Evolutionary conservation across 2,329 filamentous ascomycete genomes (phyloP).

Genomic region (Herpotrichia juniperi): DNA sequence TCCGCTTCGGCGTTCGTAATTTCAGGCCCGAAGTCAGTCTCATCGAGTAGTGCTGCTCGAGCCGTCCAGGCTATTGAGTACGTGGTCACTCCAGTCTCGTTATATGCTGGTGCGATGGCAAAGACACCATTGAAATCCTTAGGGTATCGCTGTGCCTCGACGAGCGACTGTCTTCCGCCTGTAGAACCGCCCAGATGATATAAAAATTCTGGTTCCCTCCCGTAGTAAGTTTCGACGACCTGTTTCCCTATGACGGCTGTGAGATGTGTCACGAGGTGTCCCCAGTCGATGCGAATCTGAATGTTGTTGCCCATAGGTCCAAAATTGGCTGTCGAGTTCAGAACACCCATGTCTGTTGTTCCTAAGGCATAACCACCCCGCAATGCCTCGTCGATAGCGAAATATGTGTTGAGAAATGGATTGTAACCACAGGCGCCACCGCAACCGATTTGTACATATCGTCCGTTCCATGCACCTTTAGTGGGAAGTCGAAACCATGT

Average conservation of each 20-base stretch:
- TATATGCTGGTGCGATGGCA: background rate
- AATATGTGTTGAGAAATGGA: background rate
- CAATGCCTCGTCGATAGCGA: background rate
- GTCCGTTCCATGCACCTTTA: background rate
- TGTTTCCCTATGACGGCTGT: background rate
- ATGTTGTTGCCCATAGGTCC: background rate
- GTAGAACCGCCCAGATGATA: background rate
- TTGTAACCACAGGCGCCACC: background rate
- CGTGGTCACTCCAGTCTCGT: background rate
- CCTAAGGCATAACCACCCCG: background rate
- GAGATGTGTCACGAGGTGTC: background rate
- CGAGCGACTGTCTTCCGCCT: background rate
- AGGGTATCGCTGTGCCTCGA: background rate
- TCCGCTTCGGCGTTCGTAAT: background rate
- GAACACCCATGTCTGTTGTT: background rate
- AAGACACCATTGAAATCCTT: background rate
- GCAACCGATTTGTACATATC: slow-evolving; percentile 1
- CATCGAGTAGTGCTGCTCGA: slow-evolving; percentile 5
- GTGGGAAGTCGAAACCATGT: background rate
- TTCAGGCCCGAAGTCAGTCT: background rate
- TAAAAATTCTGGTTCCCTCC: background rate
- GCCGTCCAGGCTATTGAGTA: slow-evolving; percentile 2
- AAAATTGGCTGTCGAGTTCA: background rate
- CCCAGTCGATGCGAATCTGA: background rate
- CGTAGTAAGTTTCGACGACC: background rate